phyloP scores from a whole-genome alignment of 2,329 filamentous ascomycete genomes.

The Neonectria punicea region DNA sequence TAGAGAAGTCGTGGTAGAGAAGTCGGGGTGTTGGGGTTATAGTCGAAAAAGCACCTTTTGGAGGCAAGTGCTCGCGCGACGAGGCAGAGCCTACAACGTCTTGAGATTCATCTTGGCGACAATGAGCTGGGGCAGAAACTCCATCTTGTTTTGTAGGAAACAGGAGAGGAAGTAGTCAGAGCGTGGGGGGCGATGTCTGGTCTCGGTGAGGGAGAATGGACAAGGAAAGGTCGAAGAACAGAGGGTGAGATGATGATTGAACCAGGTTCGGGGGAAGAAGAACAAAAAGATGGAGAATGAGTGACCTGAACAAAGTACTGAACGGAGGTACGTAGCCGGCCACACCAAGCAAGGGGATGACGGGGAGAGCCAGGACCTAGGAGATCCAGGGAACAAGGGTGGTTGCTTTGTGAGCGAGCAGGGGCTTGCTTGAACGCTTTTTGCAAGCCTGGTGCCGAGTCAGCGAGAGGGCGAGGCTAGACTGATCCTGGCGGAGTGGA shows the following conservation, averaged over 20 bases:
- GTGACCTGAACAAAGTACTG: neutral
- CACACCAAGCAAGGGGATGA: slow-evolving; percentile 4
- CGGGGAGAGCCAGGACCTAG: neutral
- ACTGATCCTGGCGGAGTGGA: slow-evolving; percentile 4
- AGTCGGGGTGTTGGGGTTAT: slow-evolving; percentile 21
- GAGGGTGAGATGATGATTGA: slow-evolving; percentile 35
- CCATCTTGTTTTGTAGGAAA: slow-evolving; percentile 32
- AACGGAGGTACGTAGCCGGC: slow-evolving; percentile 1
- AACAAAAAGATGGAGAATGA: slow-evolving; percentile 24
- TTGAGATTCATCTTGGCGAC: slow-evolving; percentile 41
- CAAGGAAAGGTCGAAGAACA: slow-evolving; percentile 16
- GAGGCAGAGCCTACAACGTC: slow-evolving; percentile 37
- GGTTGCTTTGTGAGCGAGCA: neutral
- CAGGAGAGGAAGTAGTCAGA: slow-evolving; percentile 38
- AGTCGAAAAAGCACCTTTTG: slow-evolving; percentile 33
- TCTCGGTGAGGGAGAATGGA: slow-evolving; percentile 43
- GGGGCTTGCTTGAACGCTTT: slow-evolving; percentile 1
- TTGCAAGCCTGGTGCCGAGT: slow-evolving; percentile 5
- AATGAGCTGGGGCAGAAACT: slow-evolving; percentile 38
- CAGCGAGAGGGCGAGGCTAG: neutral
- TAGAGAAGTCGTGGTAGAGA: slow-evolving; percentile 11
- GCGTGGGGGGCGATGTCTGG: slow-evolving; percentile 36
- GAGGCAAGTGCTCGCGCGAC: slow-evolving; percentile 36
- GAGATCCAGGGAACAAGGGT: neutral
- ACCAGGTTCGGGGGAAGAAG: slow-evolving; percentile 16